Base-by-base conservation (phyloP, 2,329 filamentous ascomycete genomes). In the Colletotrichum sp. region DNA sequence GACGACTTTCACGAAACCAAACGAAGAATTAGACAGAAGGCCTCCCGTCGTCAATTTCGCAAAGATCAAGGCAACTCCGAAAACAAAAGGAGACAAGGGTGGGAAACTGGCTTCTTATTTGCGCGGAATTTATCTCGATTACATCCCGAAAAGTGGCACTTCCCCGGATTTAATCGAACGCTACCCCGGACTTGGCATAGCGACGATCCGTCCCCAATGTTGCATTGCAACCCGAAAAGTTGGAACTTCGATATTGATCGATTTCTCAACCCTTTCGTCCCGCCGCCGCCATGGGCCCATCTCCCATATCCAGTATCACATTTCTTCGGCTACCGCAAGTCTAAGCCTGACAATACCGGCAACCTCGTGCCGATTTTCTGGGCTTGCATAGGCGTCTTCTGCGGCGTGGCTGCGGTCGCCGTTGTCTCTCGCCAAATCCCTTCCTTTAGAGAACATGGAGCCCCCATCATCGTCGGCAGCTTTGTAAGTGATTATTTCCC, bases 231-330 rank as follows among this genome's bases (percentile, higher is more conserved):
- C 63, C 75, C 68, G 26, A 69, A 24, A 21, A 36, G 57, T 36
- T 89, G 88, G 86, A 88, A 93, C 81, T 92, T 98, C 84, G 92
- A 97, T 84, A 90, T 98, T 78, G 96, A 98, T 87, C 86, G 85
- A n/a, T 92, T 93, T 82, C 82, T 98, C 67, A 95, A 96, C 82
- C 94, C 89, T 4, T 88, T 92, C 76, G 82, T 98, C 28, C 94
- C 94, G 10, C 86, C 90, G 16, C 93, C 94, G 55, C 91, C 90
- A 79, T 90, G 95, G 82, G 86, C 89, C 32, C 85, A 87, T 60
- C 81, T 98, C 2, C 96, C 95, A 0, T 87, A 87, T 63, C 90
- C 90, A 0, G 81, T 97, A 24, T 90, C 94, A 24, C 90, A 92
- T 78, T 94, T 95, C 79, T 85, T 98, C 3, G 94, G 94, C 13